Evolutionary conservation across 345 rosid species (phyloP).

Genomic region (Carallia pectinifolia): DNA sequence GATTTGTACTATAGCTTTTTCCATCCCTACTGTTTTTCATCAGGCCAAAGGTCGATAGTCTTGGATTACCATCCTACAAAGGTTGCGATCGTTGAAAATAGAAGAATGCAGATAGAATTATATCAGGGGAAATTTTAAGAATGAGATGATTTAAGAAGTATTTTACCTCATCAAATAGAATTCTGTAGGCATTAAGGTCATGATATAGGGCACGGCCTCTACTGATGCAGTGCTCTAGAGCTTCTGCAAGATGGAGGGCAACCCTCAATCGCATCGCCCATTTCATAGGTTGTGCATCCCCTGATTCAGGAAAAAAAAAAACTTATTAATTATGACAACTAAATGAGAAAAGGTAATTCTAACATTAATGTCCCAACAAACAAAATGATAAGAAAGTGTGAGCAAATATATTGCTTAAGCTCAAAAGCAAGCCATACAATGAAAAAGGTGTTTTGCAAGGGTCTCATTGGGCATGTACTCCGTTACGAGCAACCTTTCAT

Average conservation of each 20-base stretch:
- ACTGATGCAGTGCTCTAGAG: conserved; percentile 79
- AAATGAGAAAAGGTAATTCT: background rate
- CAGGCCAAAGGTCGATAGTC: conserved; percentile 88
- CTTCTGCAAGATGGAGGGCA: conserved; percentile 88
- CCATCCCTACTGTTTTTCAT: conserved; percentile 98
- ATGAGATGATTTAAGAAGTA: background rate
- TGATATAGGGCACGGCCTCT: conserved; percentile 93
- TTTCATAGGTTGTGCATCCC: conserved; percentile 94
- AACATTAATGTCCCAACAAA: too few species aligned
- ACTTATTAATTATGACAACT: background rate
- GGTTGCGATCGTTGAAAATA: conserved; percentile 7
- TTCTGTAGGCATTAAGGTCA: conserved; percentile 89
- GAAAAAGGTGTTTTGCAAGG: conserved; percentile 92
- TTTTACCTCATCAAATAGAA: conserved; percentile 81
- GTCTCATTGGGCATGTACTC: conserved; percentile 92
- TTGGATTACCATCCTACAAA: conserved; percentile 82
- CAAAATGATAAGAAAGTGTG: background rate
- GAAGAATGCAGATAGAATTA: conserved; percentile 10
- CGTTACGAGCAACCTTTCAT: conserved; percentile 90
- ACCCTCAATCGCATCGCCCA: conserved; percentile 97
- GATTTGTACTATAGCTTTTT: conserved; percentile 88
- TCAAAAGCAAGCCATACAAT: conserved; percentile 50
- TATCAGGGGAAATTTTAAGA: background rate
- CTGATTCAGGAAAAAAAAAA: conserved; percentile 36
- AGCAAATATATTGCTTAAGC: background rate